phyloP scores from a whole-genome alignment of 805 yeast species.

The Schizosaccharomyces lindneri region DNA sequence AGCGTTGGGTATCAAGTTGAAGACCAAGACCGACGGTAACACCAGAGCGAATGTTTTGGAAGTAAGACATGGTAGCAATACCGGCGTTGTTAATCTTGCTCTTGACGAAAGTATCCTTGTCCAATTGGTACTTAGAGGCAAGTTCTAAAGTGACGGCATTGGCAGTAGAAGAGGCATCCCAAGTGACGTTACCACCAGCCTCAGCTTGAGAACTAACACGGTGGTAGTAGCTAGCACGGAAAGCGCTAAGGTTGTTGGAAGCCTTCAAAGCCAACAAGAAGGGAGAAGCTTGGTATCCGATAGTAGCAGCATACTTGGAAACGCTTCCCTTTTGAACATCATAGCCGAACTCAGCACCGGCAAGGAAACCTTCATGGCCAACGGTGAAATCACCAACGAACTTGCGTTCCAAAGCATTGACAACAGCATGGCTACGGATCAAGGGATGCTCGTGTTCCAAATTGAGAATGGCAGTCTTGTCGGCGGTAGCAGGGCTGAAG shows the following conservation, averaged over 20 bases:
- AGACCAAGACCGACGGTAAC: slow-evolving; percentile 93
- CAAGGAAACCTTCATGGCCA: slow-evolving; percentile 88
- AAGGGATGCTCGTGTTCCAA: slow-evolving; percentile 78
- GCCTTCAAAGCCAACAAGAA: slow-evolving; percentile 72
- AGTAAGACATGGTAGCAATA: slow-evolving; percentile 75
- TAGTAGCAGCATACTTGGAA: slow-evolving; percentile 78
- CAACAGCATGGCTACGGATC: slow-evolving; percentile 80
- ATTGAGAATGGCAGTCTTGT: slow-evolving; percentile 73
- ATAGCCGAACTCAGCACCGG: slow-evolving; percentile 93
- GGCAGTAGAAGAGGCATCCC: slow-evolving; percentile 62
- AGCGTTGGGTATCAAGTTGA: slow-evolving; percentile 82
- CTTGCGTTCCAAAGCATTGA: slow-evolving; percentile 79
- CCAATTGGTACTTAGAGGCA: slow-evolving; percentile 84
- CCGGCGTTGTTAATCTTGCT: slow-evolving; percentile 94
- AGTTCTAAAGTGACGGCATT: slow-evolving; percentile 76
- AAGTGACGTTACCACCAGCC: slow-evolving; percentile 94
- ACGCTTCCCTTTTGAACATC: slow-evolving; percentile 81
- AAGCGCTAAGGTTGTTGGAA: slow-evolving; percentile 63
- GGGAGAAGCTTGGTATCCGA: slow-evolving; percentile 74
- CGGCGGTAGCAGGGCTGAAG: slow-evolving; percentile 57
- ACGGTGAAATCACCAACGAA: slow-evolving; percentile 86
- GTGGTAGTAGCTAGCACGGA: slow-evolving; percentile 93
- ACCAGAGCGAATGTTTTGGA: slow-evolving; percentile 87
- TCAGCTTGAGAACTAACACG: slow-evolving; percentile 72
- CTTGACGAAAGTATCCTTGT: slow-evolving; percentile 71